Evolutionary conservation across 78 protist genomes (phyloP).

Genomic region (Polysphondylium violaceum): DNA sequence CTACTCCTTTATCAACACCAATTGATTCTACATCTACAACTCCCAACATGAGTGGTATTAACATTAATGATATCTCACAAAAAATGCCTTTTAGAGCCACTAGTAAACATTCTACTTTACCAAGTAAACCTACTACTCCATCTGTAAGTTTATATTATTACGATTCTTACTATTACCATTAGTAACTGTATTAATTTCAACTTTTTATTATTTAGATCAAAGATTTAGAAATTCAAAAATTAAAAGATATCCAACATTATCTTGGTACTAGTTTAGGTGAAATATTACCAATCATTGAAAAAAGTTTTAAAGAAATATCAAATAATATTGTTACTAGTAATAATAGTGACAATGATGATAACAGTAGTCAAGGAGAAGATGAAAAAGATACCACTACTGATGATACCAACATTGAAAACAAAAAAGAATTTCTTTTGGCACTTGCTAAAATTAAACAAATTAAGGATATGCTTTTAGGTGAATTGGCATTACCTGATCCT

Average conservation of each 20-base stretch:
- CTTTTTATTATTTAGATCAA: too few relatives aligned
- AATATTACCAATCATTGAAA: slow-evolving; percentile 22
- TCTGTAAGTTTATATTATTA: neutral
- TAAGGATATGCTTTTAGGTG: slow-evolving; percentile 32
- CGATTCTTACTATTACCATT: neutral
- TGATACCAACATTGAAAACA: neutral
- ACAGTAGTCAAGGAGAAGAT: too few relatives aligned
- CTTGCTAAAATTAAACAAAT: slow-evolving; percentile 14
- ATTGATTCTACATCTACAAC: neutral
- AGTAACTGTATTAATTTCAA: neutral
- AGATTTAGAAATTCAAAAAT: slow-evolving; percentile 6
- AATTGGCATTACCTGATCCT: slow-evolving; percentile 8
- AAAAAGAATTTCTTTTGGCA: slow-evolving; percentile 16
- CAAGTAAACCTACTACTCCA: neutral
- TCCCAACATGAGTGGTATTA: neutral
- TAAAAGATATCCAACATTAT: slow-evolving; percentile 15
- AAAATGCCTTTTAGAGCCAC: neutral
- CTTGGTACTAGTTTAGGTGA: slow-evolving; percentile 33
- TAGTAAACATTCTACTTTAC: neutral
- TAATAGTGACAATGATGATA: too few relatives aligned
- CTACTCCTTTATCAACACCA: slow-evolving; percentile 16
- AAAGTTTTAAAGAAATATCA: neutral
- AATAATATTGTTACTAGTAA: too few relatives aligned
- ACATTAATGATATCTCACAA: neutral
- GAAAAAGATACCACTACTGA: neutral